Evolutionary conservation across 306 rosid genomes (phyloP), one percentile per base, ranked within the genome.

Genomic region (Cicer chorassanicum): DNA sequence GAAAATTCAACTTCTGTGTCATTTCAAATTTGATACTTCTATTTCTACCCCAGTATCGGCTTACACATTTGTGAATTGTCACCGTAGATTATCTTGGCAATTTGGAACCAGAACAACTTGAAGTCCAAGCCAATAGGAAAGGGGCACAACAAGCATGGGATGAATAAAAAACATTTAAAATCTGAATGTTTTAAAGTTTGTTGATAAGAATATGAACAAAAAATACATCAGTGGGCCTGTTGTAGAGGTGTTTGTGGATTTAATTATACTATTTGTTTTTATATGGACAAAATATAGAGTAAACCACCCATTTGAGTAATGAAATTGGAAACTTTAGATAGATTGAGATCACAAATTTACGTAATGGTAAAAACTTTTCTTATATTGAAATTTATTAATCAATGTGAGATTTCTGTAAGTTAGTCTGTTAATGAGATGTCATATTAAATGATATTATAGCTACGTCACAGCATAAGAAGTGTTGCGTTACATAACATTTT

Each of bases 71-170:
- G 51, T 65, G 10, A 42, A 9, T 10, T 18, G 21, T 34, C 66
- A 34, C 45, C 45, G 2, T 36, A 12, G 11, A 6, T 61, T 36
- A 36, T 61, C 11, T 36, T 61, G 9, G 16, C 42, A 59, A 59
- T 29, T 59, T 59, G 65, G 11, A 59, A 15, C 9, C 11, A 29
- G 16, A 59, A 59, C 41, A 24, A 1, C 41, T 11, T 59, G 42
- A 59, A 29, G 65, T 57, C 16, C 65, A 57, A 59, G 15, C 65
- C 65, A 59, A 59, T 6, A 11, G 41, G 6, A 57, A n/a, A 11
- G 65, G 11, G 7, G 63, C 63, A 9, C 63, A 56, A 9, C 63
- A 56, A 56, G 14, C n/a, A 9, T 56, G 63, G 63, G 42, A 59
- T 24, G 65, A 59, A 59, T 24, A 6, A 59, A 62, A 13, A 34